These are phyloP conservation scores for Gossypium ekmanianum DNA, from an alignment of 345 rosid genomes.

Conservation along the genomic window DNA sequence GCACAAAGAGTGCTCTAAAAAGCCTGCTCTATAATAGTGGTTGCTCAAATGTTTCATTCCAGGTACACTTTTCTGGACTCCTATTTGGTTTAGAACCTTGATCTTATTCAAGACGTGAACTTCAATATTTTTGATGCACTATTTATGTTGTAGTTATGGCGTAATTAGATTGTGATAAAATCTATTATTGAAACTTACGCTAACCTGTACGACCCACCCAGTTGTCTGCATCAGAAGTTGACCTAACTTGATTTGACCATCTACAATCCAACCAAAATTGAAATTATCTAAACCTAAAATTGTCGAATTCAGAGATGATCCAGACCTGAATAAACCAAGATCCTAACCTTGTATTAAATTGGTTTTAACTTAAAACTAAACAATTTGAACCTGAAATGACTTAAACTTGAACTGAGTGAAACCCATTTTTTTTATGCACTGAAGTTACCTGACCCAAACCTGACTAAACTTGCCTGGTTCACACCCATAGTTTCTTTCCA, in stretches of 20 bases:
- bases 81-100: conserved; percentile 4
- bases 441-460: not conserved
- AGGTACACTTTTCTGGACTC: conserved; percentile 29
- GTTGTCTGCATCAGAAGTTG: not conserved
- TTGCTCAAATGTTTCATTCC: conserved; percentile 26
- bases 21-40: conserved; percentile 39
- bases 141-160: not conserved
- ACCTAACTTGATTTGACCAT: not conserved
- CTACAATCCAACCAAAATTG: not conserved
- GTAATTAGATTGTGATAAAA: not conserved
- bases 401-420: no score
- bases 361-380: not conserved
- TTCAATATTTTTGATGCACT: not conserved
- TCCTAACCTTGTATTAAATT: not conserved
- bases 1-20: conserved; percentile 53
- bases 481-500: not conserved
- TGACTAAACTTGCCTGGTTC: not conserved
- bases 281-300: not conserved
- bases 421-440: not conserved
- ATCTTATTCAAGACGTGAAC: not conserved
- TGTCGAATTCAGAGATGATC: not conserved
- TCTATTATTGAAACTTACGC: not conserved
- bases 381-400: not conserved
- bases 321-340: not conserved
- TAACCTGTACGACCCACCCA: not conserved